These are phyloP conservation scores for Xanthoparmelia taractica DNA, from an alignment of 495 filamentous ascomycete species.

Conservation along the genomic window DNA sequence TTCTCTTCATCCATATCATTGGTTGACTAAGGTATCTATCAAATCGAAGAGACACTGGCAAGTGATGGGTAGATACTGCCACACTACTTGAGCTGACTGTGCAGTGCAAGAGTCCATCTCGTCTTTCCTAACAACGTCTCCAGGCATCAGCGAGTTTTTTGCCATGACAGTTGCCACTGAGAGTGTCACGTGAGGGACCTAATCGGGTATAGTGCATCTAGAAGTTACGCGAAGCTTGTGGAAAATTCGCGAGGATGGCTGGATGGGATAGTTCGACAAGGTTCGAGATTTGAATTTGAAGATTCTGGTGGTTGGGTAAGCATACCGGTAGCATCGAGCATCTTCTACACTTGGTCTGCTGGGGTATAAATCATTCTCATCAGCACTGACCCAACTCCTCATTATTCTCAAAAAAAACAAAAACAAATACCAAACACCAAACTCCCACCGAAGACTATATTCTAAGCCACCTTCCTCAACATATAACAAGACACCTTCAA, in stretches of 20 bases:
- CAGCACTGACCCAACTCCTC: conserved; percentile 2
- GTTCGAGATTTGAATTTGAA: not conserved
- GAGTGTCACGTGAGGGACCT: not conserved
- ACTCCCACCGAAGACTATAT: not conserved
- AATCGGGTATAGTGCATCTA: not conserved
- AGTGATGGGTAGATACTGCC: too few relatives aligned
- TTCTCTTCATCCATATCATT: too few relatives aligned
- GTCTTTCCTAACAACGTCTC: not conserved
- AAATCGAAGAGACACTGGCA: too few relatives aligned
- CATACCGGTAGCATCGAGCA: conserved; percentile 11
- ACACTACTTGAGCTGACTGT: too few relatives aligned
- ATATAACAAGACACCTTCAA: not conserved
- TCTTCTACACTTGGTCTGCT: conserved; percentile 17
- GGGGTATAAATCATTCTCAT: conserved; percentile 12
- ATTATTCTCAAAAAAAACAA: conserved; percentile 9
- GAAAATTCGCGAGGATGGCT: too few relatives aligned
- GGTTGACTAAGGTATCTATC: too few relatives aligned
- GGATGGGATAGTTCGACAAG: not conserved
- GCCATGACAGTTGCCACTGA: not conserved
- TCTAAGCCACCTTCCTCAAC: not conserved
- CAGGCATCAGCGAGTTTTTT: not conserved
- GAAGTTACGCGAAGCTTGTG: conserved; percentile 7
- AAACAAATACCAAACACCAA: not conserved
- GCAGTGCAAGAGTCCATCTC: not conserved
- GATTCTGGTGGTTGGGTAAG: too few relatives aligned